These are phyloP conservation scores for Narthecium ossifragum DNA, from an alignment of 106 monocot genomes.

Conservation along the genomic window DNA sequence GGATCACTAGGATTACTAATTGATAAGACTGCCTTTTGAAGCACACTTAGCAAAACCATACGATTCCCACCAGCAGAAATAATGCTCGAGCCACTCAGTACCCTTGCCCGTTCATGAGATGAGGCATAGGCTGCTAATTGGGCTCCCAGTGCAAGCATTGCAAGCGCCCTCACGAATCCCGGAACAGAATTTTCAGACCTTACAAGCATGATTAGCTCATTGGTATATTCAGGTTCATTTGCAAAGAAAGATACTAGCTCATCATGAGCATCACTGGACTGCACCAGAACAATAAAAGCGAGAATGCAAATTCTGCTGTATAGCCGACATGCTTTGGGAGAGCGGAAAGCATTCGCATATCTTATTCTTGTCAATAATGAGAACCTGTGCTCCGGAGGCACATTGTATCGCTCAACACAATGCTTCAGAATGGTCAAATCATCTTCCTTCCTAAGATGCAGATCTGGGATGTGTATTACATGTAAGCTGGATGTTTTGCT, in stretches of 20 bases:
- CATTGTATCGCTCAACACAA: constrained; percentile 73
- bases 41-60: constrained; percentile 75
- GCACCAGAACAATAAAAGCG: constrained; percentile 85
- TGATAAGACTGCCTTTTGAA: constrained; percentile 87
- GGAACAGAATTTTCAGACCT: constrained; percentile 85
- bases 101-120: constrained; percentile 86
- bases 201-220: constrained; percentile 89
- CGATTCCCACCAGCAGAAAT: constrained; percentile 97
- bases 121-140: constrained; percentile 94
- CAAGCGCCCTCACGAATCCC: constrained; percentile 68
- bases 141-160: constrained; percentile 93
- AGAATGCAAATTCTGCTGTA: constrained; percentile 92
- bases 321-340: constrained; percentile 50
- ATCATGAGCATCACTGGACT: constrained; percentile 95
- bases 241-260: constrained; percentile 93
- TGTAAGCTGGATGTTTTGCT: constrained; percentile 37
- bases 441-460: constrained; percentile 88
- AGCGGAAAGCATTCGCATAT: constrained; percentile 82
- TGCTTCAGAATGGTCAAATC: constrained; percentile 77
- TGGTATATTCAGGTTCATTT: constrained; percentile 95
- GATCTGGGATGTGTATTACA: constrained; percentile 78
- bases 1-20: constrained; percentile 73
- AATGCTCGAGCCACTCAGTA: constrained; percentile 88
- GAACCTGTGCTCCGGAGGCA: constrained; percentile 81
- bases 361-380: constrained; percentile 94